Percentiles rank a stretch among this genome's conserved stretches.
Evolutionary conservation across 1,139 yeast genomes (phyloP).

Genomic region (Taiozyma sp.): DNA sequence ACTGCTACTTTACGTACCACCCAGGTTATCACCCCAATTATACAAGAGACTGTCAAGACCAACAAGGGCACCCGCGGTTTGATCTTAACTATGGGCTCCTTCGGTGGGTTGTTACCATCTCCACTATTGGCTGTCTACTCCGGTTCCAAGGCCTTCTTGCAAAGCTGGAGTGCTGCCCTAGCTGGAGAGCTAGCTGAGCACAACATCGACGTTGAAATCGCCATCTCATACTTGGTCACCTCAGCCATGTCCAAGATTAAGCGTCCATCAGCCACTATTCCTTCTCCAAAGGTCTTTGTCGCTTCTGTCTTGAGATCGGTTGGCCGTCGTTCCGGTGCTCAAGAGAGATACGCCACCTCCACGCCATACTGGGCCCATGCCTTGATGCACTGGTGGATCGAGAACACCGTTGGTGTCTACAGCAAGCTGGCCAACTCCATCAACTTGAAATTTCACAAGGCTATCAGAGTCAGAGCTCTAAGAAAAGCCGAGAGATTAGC

Average conservation of each 20-base stretch:
- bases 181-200: slow-evolving; percentile 74
- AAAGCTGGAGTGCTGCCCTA: slow-evolving; percentile 85
- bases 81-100: slow-evolving; percentile 92
- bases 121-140: slow-evolving; percentile 91
- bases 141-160: slow-evolving; percentile 93
- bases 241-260: slow-evolving; percentile 94
- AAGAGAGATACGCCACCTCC: slow-evolving; percentile 76
- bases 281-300: slow-evolving; percentile 79
- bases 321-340: slow-evolving; percentile 91
- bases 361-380: slow-evolving; percentile 98
- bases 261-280: slow-evolving; percentile 68
- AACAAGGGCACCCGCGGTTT: slow-evolving; percentile 51
- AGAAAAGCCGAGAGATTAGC: slow-evolving; percentile 58
- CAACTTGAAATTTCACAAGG: slow-evolving; percentile 72
- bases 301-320: slow-evolving; percentile 55
- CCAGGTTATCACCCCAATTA: slow-evolving; percentile 68
- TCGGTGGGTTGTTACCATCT: slow-evolving; percentile 90
- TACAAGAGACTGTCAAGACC: slow-evolving; percentile 41
- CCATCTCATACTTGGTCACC: slow-evolving; percentile 87
- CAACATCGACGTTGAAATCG: slow-evolving; percentile 79
- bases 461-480: slow-evolving; percentile 77
- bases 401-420: slow-evolving; percentile 74
- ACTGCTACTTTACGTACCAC: slow-evolving; percentile 82
- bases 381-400: slow-evolving; percentile 80
- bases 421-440: slow-evolving; percentile 61